Percentiles rank a stretch among this genome's conserved stretches.
phyloP scores from a whole-genome alignment of 306 rosid genomes.

The Vigna unguiculata region DNA sequence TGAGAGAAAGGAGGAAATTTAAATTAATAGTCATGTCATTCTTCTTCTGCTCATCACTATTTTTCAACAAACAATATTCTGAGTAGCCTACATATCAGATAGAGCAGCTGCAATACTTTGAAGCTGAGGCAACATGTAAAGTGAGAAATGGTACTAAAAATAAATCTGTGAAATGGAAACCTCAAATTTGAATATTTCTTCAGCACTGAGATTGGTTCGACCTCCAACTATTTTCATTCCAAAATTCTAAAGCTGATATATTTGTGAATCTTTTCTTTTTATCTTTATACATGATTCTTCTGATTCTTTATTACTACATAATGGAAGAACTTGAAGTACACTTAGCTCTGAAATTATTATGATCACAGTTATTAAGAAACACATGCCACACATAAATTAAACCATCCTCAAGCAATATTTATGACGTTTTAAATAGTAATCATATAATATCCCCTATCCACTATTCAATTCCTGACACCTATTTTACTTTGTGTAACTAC shows the following conservation, averaged over 20 bases:
- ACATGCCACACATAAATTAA: too few relatives aligned
- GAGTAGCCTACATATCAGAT: constrained; percentile 53
- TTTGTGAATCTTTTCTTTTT: too few relatives aligned
- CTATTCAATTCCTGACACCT: background rate
- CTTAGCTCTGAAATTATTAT: too few relatives aligned
- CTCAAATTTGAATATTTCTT: too few relatives aligned
- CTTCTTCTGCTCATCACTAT: too few relatives aligned
- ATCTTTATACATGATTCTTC: too few relatives aligned
- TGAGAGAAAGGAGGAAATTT: background rate
- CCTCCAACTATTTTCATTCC: too few relatives aligned
- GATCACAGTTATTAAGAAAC: too few relatives aligned
- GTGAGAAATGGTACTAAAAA: constrained; percentile 26
- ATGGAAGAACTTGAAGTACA: too few relatives aligned
- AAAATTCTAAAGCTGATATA: too few relatives aligned
- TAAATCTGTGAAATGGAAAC: background rate
- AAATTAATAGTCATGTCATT: constrained; percentile 7
- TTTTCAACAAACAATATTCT: background rate
- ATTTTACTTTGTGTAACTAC: background rate
- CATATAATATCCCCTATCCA: background rate
- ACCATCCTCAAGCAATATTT: constrained; percentile 2
- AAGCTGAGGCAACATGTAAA: constrained; percentile 56
- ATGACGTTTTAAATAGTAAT: background rate
- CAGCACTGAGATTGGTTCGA: too few relatives aligned
- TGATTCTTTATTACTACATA: too few relatives aligned
- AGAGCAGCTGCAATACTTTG: constrained; percentile 59